Conservation (phyloP, 768 basidiomycete genomes). For the Suillus alpinus region DNA sequence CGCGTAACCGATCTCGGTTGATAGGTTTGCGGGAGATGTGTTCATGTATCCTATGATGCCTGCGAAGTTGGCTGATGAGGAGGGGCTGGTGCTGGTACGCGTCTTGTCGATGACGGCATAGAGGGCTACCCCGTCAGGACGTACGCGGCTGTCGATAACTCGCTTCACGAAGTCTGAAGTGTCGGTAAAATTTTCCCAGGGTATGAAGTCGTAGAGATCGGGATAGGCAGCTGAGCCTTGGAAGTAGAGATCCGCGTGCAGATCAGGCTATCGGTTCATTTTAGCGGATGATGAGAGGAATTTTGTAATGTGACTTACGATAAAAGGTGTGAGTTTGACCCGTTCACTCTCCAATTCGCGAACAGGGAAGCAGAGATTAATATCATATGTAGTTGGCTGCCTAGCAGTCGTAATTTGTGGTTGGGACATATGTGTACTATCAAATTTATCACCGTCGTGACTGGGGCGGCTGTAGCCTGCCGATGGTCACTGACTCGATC, state of each 20-base stretch:
- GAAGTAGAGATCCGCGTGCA: slow-evolving; percentile 43
- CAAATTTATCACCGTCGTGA: neutral
- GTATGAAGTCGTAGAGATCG: slow-evolving; percentile 45
- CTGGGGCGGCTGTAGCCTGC: neutral
- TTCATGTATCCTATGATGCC: slow-evolving; percentile 53
- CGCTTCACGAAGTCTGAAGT: slow-evolving; percentile 33
- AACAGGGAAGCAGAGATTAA: slow-evolving; percentile 52
- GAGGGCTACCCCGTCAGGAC: slow-evolving; percentile 33
- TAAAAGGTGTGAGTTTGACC: slow-evolving; percentile 49
- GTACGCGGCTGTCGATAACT: slow-evolving; percentile 36
- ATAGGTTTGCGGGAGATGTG: slow-evolving; percentile 38
- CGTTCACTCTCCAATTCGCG: slow-evolving; percentile 46
- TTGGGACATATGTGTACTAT: neutral
- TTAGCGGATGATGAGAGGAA: neutral
- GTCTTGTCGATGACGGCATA: slow-evolving; percentile 57
- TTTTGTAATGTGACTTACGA: slow-evolving; percentile 11
- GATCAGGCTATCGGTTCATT: slow-evolving; percentile 34
- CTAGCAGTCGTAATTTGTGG: neutral
- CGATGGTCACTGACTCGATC: neutral
- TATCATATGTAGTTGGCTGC: slow-evolving; percentile 24
- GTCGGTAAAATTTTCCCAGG: slow-evolving; percentile 47
- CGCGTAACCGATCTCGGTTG: slow-evolving; percentile 55
- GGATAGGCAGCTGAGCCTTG: slow-evolving; percentile 32
- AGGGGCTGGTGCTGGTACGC: slow-evolving; percentile 4
- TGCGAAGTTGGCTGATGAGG: slow-evolving; percentile 34